Evolutionary conservation across 345 rosid species (phyloP).

Genomic region (Iberis pinnata): DNA sequence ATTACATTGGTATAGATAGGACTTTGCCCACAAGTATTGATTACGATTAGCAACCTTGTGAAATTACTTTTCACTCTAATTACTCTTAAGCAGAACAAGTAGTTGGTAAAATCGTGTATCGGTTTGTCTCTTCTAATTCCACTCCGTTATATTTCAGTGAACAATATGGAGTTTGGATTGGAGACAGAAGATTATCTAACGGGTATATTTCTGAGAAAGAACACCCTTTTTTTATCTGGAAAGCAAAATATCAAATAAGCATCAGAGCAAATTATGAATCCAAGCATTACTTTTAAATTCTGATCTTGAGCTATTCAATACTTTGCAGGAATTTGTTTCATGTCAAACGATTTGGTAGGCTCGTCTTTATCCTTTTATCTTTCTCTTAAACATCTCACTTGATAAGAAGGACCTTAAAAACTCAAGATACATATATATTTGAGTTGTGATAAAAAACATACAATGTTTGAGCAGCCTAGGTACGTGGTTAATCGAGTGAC

Average conservation of each 20-base stretch:
- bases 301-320: constrained; percentile 1
- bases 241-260: neutral
- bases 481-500: constrained; percentile 88
- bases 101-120: neutral
- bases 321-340: constrained; percentile 78
- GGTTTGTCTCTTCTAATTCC: neutral
- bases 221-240: neutral
- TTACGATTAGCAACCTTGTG: neutral
- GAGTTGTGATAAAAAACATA: neutral
- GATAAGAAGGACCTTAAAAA: neutral
- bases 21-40: neutral
- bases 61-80: neutral
- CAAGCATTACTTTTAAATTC: neutral
- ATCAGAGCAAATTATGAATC: neutral
- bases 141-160: constrained; percentile 45
- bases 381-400: neutral
- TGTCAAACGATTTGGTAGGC: constrained; percentile 93
- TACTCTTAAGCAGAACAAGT: neutral
- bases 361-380: neutral
- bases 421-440: neutral
- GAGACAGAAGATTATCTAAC: constrained; percentile 87
- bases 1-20: neutral
- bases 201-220: constrained; percentile 42
- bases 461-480: constrained; percentile 56
- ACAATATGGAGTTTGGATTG: constrained; percentile 53